Conservation (phyloP, 2,329 filamentous ascomycete species). For the Emergomyces orientalis region DNA sequence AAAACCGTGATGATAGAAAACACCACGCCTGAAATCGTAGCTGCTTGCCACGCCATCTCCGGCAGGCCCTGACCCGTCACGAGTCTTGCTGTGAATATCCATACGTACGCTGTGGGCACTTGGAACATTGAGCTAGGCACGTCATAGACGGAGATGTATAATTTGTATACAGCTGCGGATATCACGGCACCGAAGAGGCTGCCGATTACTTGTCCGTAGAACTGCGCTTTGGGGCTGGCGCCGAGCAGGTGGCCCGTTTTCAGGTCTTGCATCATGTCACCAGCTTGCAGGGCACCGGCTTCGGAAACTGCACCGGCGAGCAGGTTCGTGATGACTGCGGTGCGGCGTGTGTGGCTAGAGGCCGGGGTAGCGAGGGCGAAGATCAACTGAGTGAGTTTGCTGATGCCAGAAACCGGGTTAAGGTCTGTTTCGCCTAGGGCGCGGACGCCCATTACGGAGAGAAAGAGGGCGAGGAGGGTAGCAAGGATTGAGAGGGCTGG, state of each 20-base stretch:
- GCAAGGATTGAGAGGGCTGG: constrained; percentile 65
- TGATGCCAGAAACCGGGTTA: constrained; percentile 93
- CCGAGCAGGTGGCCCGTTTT: constrained; percentile 93
- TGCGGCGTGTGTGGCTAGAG: constrained; percentile 65
- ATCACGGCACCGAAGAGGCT: constrained; percentile 76
- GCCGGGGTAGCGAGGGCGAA: constrained; percentile 84
- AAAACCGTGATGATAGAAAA: constrained; percentile 64
- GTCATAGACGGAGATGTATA: constrained; percentile 83
- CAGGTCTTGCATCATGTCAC: constrained; percentile 92
- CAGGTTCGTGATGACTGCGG: constrained; percentile 84
- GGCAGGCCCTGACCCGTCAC: constrained; percentile 87
- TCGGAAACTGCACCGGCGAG: constrained; percentile 84
- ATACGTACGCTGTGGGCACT: constrained; percentile 89
- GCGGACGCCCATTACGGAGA: constrained; percentile 56
- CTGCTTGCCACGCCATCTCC: constrained; percentile 71
- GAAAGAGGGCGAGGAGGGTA: constrained; percentile 69
- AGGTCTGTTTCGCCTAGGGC: constrained; percentile 75
- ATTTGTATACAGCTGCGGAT: constrained; percentile 74
- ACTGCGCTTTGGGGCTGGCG: constrained; percentile 87
- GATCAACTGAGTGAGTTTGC: constrained; percentile 89
- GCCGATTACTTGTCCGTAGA: constrained; percentile 92
- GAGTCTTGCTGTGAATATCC: constrained; percentile 90
- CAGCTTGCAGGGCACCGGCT: constrained; percentile 81
- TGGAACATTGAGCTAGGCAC: constrained; percentile 86
- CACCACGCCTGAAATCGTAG: constrained; percentile 61